Evolutionary conservation across 1,139 yeast genomes (phyloP), one percentile per base, ranked within the genome.

Genomic region (Pichia sp.): DNA sequence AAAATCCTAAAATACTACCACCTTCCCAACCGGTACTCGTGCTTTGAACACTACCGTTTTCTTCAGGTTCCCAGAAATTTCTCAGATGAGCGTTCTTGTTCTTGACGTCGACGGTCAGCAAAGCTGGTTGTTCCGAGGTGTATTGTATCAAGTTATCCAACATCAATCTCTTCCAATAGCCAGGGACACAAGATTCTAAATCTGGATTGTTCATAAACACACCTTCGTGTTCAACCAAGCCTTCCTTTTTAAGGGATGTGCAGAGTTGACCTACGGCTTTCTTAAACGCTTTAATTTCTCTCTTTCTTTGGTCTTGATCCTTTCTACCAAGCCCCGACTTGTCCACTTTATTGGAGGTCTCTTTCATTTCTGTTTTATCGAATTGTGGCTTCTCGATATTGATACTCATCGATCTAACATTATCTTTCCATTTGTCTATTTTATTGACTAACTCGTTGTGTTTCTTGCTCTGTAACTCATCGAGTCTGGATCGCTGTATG

Each of bases 151-250:
- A 43, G 21, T 60, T 57, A 10, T 54, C 54, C 18, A 60, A 50
- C 42, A 61, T 58, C 9, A 59, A 39, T 46, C 54, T 53, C 38
- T 58, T 58, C 53, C 62, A 52, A 40, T 55, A 60, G 9, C 56
- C 44, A 3, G 66, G 66, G 4, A 61, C 54, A 38, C 56, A 61
- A 18, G 57, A 54, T 38, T 63, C 61, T n/a, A 63, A 50, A 14
- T 56, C 56, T 31, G 61, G 60, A 45, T 63, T 63, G 46, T 56
- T 55, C 60, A 61, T 52, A 34, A 57, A 47, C 10, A 49, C 35
- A 19, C 56, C 56, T 37, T 53, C 56, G 10, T 53, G 47, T 28
- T 48, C 43, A 18, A 42, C 46, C 3, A 28, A 28, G n/a, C 34
- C 19, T 10, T 47, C 50, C 17, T 24, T 44, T 33, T 46, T 36